Evolutionary conservation across 2,329 filamentous ascomycete genomes (phyloP).

Genomic region (Pseudogymnoascus sp.): DNA sequence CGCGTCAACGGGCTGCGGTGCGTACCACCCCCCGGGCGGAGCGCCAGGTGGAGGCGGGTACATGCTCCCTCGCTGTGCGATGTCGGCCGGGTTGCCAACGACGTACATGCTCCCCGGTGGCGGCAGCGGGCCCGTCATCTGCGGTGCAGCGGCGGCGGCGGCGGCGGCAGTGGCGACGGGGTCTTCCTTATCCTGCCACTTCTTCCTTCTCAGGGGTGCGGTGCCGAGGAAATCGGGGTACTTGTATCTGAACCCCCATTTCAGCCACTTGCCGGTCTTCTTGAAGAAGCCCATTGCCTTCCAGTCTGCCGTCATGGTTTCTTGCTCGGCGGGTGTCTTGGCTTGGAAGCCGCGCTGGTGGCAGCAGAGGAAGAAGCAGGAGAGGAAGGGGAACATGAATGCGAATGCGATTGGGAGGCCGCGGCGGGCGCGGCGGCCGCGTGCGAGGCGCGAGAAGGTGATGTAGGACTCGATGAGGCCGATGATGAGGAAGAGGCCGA

Average conservation of each 20-base stretch:
- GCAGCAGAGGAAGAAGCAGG: constrained; percentile 7
- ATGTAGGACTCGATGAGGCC: constrained; percentile 32
- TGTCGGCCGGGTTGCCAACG: background rate
- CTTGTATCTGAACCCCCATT: constrained; percentile 3
- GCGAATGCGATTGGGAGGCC: constrained; percentile 2
- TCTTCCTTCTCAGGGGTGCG: background rate
- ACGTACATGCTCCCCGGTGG: background rate
- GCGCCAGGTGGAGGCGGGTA: background rate
- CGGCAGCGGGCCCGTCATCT: background rate
- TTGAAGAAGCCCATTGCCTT: background rate
- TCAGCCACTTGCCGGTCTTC: background rate
- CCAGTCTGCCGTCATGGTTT: background rate
- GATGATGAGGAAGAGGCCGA: constrained; percentile 27
- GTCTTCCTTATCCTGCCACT: background rate
- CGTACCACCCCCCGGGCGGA: background rate
- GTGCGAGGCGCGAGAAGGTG: constrained; percentile 19
- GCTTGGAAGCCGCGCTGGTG: background rate
- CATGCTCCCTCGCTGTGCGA: background rate
- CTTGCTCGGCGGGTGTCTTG: background rate
- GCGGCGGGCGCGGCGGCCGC: constrained; percentile 1
- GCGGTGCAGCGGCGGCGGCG: background rate
- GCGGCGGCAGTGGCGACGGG: background rate
- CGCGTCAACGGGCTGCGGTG: background rate
- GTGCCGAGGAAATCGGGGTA: background rate
- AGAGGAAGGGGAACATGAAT: background rate